These are phyloP conservation scores for Coemansia sp. DNA, from an alignment of 192 early-diverging fungal species.

Conservation along the genomic window DNA sequence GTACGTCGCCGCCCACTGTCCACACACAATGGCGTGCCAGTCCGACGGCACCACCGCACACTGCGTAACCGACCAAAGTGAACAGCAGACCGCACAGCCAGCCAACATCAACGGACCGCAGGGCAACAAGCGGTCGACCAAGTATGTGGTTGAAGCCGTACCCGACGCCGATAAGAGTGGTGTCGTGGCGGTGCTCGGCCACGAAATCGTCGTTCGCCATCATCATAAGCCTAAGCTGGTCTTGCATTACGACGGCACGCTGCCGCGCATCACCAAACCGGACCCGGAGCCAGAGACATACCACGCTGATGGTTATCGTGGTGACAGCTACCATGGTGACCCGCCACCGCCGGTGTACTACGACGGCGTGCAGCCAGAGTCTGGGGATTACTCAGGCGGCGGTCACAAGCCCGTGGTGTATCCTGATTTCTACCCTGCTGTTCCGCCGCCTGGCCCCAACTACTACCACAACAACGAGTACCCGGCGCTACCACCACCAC, in stretches of 20 bases:
- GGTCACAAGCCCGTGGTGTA: not conserved
- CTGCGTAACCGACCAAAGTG: not conserved
- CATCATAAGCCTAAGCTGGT: conserved; percentile 2
- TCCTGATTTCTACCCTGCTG: not conserved
- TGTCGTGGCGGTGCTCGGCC: not conserved
- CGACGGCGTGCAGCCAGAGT: not conserved
- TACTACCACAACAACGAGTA: conserved; percentile 8
- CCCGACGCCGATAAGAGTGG: not conserved
- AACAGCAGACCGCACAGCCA: not conserved
- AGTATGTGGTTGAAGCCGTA: not conserved
- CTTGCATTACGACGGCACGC: not conserved
- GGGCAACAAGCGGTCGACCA: conserved; percentile 4
- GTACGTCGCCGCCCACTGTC: conserved; percentile 2
- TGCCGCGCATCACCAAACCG: not conserved
- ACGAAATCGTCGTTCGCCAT: conserved; percentile 5
- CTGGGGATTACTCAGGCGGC: conserved; percentile 4
- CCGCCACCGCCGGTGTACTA: conserved; percentile 14
- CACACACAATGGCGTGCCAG: not conserved
- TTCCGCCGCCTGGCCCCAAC: not conserved
- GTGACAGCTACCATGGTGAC: conserved; percentile 1
- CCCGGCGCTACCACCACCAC: conserved; percentile 12
- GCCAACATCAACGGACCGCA: not conserved
- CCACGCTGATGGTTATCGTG: too few relatives aligned
- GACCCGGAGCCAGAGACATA: not conserved
- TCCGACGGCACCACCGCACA: not conserved